Percentiles rank a stretch among this genome's conserved stretches.
Evolutionary conservation across 225 moss, liverwort and hornwort species (phyloP).

Genomic region (Antitrichia curtipendula): DNA sequence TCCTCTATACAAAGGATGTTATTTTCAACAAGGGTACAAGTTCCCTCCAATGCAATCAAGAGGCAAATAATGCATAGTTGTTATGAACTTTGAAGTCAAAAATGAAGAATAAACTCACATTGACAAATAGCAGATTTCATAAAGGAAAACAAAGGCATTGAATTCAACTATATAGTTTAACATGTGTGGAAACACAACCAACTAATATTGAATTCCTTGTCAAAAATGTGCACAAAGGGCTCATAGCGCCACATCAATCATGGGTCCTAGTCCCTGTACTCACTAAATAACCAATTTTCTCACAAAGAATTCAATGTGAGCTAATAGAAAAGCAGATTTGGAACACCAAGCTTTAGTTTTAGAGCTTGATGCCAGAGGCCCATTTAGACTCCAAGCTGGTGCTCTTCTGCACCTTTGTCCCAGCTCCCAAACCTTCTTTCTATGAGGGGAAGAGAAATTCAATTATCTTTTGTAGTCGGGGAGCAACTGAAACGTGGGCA

Average conservation of each 20-base stretch:
- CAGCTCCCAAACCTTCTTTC: neutral
- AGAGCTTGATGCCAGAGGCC: neutral
- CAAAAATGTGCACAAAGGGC: neutral
- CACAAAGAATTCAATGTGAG: neutral
- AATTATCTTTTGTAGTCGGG: neutral
- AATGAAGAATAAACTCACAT: neutral
- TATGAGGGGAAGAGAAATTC: neutral
- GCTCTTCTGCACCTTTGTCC: neutral
- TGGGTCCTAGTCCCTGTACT: neutral
- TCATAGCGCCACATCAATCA: neutral
- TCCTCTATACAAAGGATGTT: neutral
- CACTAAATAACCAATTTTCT: neutral
- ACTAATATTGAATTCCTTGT: neutral
- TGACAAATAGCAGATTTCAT: neutral
- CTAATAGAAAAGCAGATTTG: neutral
- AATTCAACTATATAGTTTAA: neutral
- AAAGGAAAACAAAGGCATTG: too few relatives aligned
- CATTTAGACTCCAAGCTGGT: neutral
- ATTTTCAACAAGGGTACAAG: neutral
- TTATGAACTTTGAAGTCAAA: neutral
- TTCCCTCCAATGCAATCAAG: neutral
- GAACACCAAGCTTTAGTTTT: neutral
- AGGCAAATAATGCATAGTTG: neutral
- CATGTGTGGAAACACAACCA: accelerated
- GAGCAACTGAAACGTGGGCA: too few relatives aligned